Evolutionary conservation across 495 filamentous ascomycete species (phyloP), one percentile per base, ranked within the genome.

Genomic region (Penicillium riverlandense): DNA sequence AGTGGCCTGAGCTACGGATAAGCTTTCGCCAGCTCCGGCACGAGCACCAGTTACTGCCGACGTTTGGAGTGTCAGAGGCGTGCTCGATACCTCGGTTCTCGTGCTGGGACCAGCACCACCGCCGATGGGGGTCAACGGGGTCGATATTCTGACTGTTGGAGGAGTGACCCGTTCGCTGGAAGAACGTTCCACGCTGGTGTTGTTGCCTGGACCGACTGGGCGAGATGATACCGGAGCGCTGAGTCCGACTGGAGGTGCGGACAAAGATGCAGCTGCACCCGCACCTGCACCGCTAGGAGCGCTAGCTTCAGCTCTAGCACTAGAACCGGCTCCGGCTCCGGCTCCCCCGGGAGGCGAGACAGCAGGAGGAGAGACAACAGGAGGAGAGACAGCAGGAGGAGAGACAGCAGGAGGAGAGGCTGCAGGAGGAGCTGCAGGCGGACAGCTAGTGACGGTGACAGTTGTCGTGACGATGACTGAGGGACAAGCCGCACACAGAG

Each of bases 401-500:
- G 15, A 16, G 15, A 4, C 15, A 22, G 22, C 4, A 6, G 22
- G 22, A 22, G 22, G 22, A 22, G 22, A 3, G 22, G 22, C 22
- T 4, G 40, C 28, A 32, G 36, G 7, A 13, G 41, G 11, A 40
- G 28, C n/a, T 29, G 16, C 45, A 14, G 50, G 22, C 22, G 22
- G 38, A 13, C 37, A 30, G 48, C 34, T 44, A 12, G n/a, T 47
- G 6, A 44, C 39, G 7, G 54, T 56, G 16, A 49, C 35, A 5
- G 53, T 55, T n/a, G 34, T 28, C 8, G 47, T 50, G 39, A 38
- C 29, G n/a, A 27, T 34, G 13, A 33, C 28, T 4, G 41, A 2
- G n/a, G 32, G 32, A 12, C 32, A 34, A 12, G n/a, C 10, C 7
- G n/a, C 32, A 11, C 10, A 11, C 32, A 12, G 14, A 11, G 29